Evolutionary conservation across 2,329 filamentous ascomycete species (phyloP).

Genomic region (Dothistroma septosporum): DNA sequence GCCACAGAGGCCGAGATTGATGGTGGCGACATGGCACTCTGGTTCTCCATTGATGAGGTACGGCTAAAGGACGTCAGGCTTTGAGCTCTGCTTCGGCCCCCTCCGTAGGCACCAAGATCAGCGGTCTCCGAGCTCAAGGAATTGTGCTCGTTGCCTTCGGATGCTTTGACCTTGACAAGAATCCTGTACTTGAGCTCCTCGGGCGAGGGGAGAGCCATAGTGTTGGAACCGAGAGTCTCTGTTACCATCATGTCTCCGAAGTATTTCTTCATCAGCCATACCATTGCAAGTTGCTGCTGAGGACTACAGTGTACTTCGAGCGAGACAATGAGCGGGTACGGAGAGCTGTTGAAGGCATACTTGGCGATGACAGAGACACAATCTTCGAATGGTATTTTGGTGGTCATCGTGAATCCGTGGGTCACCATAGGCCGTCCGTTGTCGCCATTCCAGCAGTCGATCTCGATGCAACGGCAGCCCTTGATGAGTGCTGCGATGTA

Average conservation of each 20-base stretch:
- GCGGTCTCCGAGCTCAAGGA: conserved; percentile 41
- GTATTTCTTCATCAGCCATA: conserved; percentile 77
- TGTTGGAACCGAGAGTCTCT: conserved; percentile 66
- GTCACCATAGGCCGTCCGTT: conserved; percentile 85
- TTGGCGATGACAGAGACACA: conserved; percentile 91
- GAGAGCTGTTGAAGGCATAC: conserved; percentile 85
- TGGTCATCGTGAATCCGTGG: conserved; percentile 86
- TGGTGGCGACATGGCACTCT: conserved; percentile 46
- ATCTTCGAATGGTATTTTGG: conserved; percentile 81
- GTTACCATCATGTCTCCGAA: conserved; percentile 78
- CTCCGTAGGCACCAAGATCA: conserved; percentile 31
- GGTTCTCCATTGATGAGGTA: conserved; percentile 58
- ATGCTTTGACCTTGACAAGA: conserved; percentile 90
- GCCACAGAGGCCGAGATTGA: conserved; percentile 52
- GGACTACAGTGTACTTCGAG: conserved; percentile 90
- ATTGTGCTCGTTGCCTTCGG: conserved; percentile 45
- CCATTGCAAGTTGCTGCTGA: conserved; percentile 81
- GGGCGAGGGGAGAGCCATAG: conserved; percentile 71
- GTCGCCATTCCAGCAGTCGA: conserved; percentile 95
- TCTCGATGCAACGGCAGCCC: conserved; percentile 91
- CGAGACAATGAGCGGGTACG: conserved; percentile 87
- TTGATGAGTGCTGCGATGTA: conserved; percentile 86
- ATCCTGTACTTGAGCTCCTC: conserved; percentile 80
- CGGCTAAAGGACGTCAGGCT: conserved; percentile 76
- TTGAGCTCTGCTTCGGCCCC: conserved; percentile 44